These are phyloP conservation scores for Gossypium rotundifolium DNA, from an alignment of 345 rosid genomes.

Conservation along the genomic window DNA sequence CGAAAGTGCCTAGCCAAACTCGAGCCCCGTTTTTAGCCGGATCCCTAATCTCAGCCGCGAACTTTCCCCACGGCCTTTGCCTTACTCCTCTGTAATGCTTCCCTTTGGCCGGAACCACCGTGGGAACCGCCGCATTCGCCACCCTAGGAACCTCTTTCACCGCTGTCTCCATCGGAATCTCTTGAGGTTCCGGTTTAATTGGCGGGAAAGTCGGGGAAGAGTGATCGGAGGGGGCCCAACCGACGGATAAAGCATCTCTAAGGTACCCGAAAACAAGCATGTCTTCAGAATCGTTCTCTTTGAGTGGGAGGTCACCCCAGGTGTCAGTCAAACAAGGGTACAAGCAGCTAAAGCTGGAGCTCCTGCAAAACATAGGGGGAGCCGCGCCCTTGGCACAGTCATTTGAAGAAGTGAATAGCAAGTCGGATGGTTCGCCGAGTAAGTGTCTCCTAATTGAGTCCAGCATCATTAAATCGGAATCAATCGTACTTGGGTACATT, in stretches of 20 bases:
- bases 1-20: constrained; percentile 96
- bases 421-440: constrained; percentile 36
- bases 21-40: constrained; percentile 98
- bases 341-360: constrained; percentile 59
- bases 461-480: constrained; percentile 43
- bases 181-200: constrained; percentile 39
- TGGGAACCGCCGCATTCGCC: constrained; percentile 18
- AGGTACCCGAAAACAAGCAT: constrained; percentile 73
- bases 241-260: constrained; percentile 62
- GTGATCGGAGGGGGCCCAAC: constrained; percentile 68
- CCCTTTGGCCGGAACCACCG: constrained; percentile 41
- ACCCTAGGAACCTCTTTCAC: constrained; percentile 9
- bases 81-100: constrained; percentile 95
- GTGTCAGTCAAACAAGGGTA: constrained; percentile 76
- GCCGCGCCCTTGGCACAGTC: constrained; percentile 19
- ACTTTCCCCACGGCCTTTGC: constrained; percentile 98
- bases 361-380: constrained; percentile 42
- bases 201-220: constrained; percentile 15
- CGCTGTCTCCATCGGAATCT: constrained; percentile 5
- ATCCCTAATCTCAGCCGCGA: constrained; percentile 96
- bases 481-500: constrained; percentile 34
- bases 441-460: constrained; percentile 52
- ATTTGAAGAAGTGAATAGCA: constrained; percentile 11
- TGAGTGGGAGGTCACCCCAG: constrained; percentile 90
- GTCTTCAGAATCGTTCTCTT: constrained; percentile 78